phyloP scores from a whole-genome alignment of 2,329 filamentous ascomycete genomes.

The Penicillium italicum region DNA sequence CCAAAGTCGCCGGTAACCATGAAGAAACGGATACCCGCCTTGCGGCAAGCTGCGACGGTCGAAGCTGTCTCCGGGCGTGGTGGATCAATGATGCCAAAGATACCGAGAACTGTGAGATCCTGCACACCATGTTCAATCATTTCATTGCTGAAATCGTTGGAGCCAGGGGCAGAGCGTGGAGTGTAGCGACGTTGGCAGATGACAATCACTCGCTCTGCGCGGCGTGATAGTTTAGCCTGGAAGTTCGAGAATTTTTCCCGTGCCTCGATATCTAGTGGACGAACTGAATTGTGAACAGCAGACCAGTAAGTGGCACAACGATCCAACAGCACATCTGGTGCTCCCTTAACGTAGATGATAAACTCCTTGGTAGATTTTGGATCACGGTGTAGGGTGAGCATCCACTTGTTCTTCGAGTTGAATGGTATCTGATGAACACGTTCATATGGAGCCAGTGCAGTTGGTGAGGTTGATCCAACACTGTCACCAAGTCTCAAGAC shows the following conservation, averaged over 20 bases:
- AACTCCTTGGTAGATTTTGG: conserved; percentile 32
- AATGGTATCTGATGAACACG: conserved; percentile 69
- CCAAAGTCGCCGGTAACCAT: conserved; percentile 46
- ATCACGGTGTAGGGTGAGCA: conserved; percentile 56
- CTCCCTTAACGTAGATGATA: conserved; percentile 64
- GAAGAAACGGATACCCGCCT: conserved; percentile 41
- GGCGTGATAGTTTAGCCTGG: conserved; percentile 65
- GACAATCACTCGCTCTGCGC: conserved; percentile 67
- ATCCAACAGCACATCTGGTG: conserved; percentile 67
- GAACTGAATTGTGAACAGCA: conserved; percentile 53
- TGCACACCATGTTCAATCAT: conserved; percentile 41
- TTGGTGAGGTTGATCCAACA: conserved; percentile 56
- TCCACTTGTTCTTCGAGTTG: conserved; percentile 82
- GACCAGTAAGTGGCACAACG: conserved; percentile 60
- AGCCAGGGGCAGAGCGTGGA: conserved; percentile 40
- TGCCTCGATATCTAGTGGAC: conserved; percentile 50
- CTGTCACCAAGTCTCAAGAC: conserved; percentile 68
- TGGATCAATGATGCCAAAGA: conserved; percentile 49
- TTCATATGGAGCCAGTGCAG: conserved; percentile 57
- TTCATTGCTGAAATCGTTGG: conserved; percentile 53
- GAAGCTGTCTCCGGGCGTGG: conserved; percentile 36
- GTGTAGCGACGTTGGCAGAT: conserved; percentile 60
- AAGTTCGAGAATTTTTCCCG: conserved; percentile 53
- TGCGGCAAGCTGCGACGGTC: conserved; percentile 36
- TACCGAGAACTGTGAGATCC: conserved; percentile 50